Conservation (phyloP, 345 rosid genomes). For the Stellera chamaejasme region DNA sequence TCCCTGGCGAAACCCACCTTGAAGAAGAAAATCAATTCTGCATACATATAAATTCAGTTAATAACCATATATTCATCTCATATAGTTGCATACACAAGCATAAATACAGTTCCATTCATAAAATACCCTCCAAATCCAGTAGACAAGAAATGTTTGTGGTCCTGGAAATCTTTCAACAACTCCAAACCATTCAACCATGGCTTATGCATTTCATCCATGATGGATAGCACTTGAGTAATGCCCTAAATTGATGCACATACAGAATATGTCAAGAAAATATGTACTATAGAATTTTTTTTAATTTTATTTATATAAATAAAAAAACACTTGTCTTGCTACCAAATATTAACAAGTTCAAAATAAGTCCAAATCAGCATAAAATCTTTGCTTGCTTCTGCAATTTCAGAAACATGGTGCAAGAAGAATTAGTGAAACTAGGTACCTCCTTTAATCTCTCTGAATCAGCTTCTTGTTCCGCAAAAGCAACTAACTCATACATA, state of each 20-base stretch:
- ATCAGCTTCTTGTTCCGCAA: constrained; percentile 22
- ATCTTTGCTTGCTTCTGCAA: not conserved
- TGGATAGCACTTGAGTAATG: constrained; percentile 30
- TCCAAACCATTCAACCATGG: constrained; percentile 52
- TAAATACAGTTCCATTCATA: constrained; percentile 3
- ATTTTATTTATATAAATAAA: too few species aligned
- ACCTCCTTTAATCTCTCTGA: constrained; percentile 36
- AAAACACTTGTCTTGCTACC: not conserved
- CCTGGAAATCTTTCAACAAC: constrained; percentile 37
- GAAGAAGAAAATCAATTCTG: constrained; percentile 62
- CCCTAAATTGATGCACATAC: constrained; percentile 22
- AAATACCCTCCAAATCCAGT: constrained; percentile 60
- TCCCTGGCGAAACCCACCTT: constrained; percentile 60
- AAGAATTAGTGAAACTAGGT: not conserved
- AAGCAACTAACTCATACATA: constrained; percentile 26
- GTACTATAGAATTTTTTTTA: not conserved
- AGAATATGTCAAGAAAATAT: too few species aligned
- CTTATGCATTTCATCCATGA: constrained; percentile 36
- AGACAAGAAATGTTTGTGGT: constrained; percentile 27
- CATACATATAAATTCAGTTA: constrained; percentile 1
- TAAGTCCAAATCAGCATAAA: too few species aligned
- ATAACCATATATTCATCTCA: too few species aligned
- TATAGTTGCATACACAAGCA: not conserved
- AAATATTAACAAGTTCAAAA: not conserved
- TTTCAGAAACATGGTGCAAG: not conserved